Conservation (phyloP, 768 basidiomycete species). For the Strobilomyces dryophilus region DNA sequence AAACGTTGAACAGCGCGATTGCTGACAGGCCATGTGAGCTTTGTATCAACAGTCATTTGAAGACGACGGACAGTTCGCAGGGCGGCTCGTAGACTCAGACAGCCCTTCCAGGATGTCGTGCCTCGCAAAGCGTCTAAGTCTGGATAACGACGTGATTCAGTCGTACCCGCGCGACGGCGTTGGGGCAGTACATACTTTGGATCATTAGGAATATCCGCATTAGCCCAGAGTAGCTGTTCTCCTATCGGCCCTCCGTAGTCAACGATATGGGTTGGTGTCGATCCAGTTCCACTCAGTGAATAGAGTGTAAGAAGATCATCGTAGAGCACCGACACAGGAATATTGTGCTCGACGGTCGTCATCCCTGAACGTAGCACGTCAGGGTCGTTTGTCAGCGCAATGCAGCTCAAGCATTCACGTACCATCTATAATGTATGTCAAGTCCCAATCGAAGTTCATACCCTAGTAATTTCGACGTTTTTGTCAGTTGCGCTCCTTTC, state of each 20-base stretch:
- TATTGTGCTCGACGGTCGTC: constrained; percentile 71
- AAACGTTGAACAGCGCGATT: constrained; percentile 64
- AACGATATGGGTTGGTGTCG: constrained; percentile 72
- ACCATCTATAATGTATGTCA: constrained; percentile 79
- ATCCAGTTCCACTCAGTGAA: constrained; percentile 63
- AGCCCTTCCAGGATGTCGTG: constrained; percentile 61
- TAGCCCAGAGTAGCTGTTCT: constrained; percentile 68
- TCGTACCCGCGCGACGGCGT: background rate
- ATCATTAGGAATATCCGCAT: constrained; percentile 60
- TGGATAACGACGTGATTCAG: constrained; percentile 22
- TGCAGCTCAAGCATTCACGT: constrained; percentile 6
- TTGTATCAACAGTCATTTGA: background rate
- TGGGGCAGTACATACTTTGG: constrained; percentile 45
- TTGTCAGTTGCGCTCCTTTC: background rate
- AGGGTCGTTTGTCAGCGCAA: background rate
- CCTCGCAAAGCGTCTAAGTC: constrained; percentile 58
- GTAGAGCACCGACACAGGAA: constrained; percentile 62
- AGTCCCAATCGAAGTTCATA: constrained; percentile 78
- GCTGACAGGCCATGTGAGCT: constrained; percentile 35
- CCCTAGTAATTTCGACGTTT: constrained; percentile 35
- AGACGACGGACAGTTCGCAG: constrained; percentile 47
- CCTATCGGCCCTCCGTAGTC: constrained; percentile 73
- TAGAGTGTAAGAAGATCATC: constrained; percentile 64
- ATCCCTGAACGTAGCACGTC: constrained; percentile 43
- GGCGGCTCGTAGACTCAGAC: constrained; percentile 58